Base-by-base conservation (phyloP, 1,284 basidiomycete genomes). In the Rhodotorula mucilaginosa region DNA sequence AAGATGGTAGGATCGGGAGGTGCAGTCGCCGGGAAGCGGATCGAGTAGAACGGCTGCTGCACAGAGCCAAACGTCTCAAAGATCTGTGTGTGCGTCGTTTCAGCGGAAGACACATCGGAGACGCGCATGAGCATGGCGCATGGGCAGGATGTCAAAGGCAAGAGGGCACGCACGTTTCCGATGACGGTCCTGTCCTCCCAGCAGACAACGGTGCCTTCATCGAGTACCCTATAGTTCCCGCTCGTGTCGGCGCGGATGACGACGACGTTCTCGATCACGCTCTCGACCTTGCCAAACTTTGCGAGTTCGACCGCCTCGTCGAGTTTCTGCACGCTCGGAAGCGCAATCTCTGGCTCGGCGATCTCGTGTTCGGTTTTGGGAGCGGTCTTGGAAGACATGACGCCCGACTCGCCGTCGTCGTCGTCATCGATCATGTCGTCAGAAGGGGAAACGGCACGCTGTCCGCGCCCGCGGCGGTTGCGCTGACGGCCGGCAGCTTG, bases 31-130 rank as follows among this genome's bases (percentile, higher is more conserved):
- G 81, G 78, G 66, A 83, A 82, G 6, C 83, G 88, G 70, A 95
- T 84, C 78, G 92, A 90, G 79, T 95, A 95, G 65, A 94, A 82
- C 3, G 92, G 93, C 75, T 90, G 88, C 54, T 85, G 85, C 5
- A 93, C 92, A 1, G 93, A 91, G 5, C 93, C 93, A 81, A 95
- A 95, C 0, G 92, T 94, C 81, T 95, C 93, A 78, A 88, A 91
- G 61, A 95, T 83, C 91, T 93, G 74, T 19, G 29, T 2, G 46
- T 21, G 51, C 29, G 16, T 3, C 16, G 15, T 16, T 19, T 46
- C 26, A 4, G 62, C 49, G 39, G 12, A 44, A 8, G 12, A 13
- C 10, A 44, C 39, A 13, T 2, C 5, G 5, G 44, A 10, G 15
- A 6, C 15, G 18, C 5, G 21, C 26, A 5, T 12, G 34, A 44